Percentiles rank a stretch among this genome's conserved stretches.
phyloP scores from a whole-genome alignment of 345 rosid species.

The Brassica juncea region DNA sequence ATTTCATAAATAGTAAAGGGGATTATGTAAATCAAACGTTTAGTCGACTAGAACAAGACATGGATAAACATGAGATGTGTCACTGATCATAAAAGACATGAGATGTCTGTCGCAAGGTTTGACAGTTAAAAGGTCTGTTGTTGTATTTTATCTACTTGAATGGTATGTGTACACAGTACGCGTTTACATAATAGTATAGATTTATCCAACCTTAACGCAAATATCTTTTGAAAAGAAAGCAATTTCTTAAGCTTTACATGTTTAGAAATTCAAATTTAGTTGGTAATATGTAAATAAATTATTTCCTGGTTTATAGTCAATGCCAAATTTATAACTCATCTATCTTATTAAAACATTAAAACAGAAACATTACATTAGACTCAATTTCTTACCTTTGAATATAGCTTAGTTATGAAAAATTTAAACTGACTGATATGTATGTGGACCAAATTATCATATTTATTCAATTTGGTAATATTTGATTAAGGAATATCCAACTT shows the following conservation, averaged over 20 bases:
- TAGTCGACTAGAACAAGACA: neutral
- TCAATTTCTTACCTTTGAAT: too few relatives aligned
- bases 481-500: too few relatives aligned
- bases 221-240: neutral
- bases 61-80: constrained; percentile 20
- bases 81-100: constrained; percentile 9
- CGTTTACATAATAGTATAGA: neutral
- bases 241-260: neutral
- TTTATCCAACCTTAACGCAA: neutral
- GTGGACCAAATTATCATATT: too few relatives aligned
- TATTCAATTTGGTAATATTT: too few relatives aligned
- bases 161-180: neutral
- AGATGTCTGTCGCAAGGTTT: constrained; percentile 7
- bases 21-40: neutral
- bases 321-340: too few relatives aligned
- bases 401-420: too few relatives aligned
- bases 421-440: too few relatives aligned
- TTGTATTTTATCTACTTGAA: constrained; percentile 4
- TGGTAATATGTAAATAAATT: neutral
- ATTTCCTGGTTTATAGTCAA: too few relatives aligned
- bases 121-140: neutral
- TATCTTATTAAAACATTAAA: too few relatives aligned
- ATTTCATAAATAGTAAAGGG: neutral
- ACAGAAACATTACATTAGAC: too few relatives aligned
- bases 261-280: neutral